phyloP scores from a whole-genome alignment of 2,329 filamentous ascomycete genomes.

The Penicillium carneum region DNA sequence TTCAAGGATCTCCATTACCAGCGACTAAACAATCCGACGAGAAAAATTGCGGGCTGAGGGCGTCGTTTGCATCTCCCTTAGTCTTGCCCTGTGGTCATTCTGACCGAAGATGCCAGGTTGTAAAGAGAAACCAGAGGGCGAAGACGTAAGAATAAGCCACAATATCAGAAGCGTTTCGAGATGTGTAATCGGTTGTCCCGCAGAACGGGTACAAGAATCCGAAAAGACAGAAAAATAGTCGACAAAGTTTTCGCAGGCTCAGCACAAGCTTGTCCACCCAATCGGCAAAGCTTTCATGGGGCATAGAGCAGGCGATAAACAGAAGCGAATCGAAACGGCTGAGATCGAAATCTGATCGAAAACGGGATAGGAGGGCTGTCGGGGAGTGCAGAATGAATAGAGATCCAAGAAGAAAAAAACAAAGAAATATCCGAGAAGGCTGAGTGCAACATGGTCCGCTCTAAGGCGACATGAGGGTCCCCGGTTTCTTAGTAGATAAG shows the following conservation, averaged over 20 bases:
- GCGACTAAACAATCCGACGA: conserved; percentile 31
- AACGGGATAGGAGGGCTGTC: conserved; percentile 45
- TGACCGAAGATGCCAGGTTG: conserved; percentile 28
- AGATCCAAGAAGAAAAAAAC: conserved; percentile 41
- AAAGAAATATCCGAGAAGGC: conserved; percentile 45
- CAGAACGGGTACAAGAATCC: conserved; percentile 28
- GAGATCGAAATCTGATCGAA: conserved; percentile 46
- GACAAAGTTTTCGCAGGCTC: conserved; percentile 27
- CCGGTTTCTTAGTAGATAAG: conserved; percentile 41
- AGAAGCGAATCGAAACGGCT: conserved; percentile 44
- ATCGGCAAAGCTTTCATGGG: conserved; percentile 18
- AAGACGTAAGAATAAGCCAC: conserved; percentile 47
- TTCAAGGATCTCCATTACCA: conserved; percentile 31
- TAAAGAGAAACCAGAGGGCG: conserved; percentile 33
- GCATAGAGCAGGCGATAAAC: conserved; percentile 32
- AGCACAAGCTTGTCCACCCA: conserved; percentile 16
- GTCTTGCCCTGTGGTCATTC: conserved; percentile 35
- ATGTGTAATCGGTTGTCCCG: conserved; percentile 36
- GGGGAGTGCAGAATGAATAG: conserved; percentile 47
- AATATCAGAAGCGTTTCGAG: conserved; percentile 44
- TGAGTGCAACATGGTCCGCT: conserved; percentile 40
- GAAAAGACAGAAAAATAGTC: conserved; percentile 24
- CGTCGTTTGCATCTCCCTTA: conserved; percentile 46
- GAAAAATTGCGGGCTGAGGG: conserved; percentile 34
- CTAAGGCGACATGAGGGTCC: conserved; percentile 37